Evolutionary conservation across 148 eudicot species (phyloP).

Genomic region (Camellia granthamiana): DNA sequence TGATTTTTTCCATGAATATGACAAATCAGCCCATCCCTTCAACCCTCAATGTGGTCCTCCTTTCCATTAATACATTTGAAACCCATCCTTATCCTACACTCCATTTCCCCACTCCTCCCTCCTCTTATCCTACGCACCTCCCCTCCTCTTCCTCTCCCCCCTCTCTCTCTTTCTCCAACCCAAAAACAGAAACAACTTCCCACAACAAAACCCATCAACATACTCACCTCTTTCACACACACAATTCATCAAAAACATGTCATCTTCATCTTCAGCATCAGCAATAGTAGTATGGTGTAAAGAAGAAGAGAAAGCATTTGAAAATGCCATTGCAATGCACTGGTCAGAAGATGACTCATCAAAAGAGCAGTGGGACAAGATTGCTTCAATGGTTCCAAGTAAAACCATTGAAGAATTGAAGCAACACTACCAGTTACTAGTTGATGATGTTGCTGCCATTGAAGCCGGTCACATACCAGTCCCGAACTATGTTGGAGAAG

Average conservation of each 20-base stretch:
- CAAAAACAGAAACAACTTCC: not conserved
- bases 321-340: conserved; percentile 68
- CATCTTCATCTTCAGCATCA: conserved; percentile 24
- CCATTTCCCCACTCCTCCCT: conserved; percentile 4
- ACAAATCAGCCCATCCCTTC: conserved; percentile 56
- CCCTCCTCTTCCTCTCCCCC: conserved; percentile 1
- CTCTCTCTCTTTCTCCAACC: not conserved
- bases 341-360: conserved; percentile 23
- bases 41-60: conserved; percentile 46
- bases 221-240: not conserved
- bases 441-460: conserved; percentile 66
- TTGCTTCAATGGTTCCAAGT: conserved; percentile 54
- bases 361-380: conserved; percentile 51
- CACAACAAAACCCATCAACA: conserved; percentile 11
- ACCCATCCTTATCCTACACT: conserved; percentile 40
- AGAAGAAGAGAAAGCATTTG: conserved; percentile 80
- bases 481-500: conserved; percentile 56
- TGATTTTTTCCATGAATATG: conserved; percentile 29
- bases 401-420: conserved; percentile 58
- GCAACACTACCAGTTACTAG: conserved; percentile 53
- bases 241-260: conserved; percentile 7
- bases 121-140: conserved; percentile 16
- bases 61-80: conserved; percentile 35
- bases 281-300: conserved; percentile 44
- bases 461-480: conserved; percentile 65